Conservation (phyloP, 371 early-diverging fungal species). For the Mucor indicus region DNA sequence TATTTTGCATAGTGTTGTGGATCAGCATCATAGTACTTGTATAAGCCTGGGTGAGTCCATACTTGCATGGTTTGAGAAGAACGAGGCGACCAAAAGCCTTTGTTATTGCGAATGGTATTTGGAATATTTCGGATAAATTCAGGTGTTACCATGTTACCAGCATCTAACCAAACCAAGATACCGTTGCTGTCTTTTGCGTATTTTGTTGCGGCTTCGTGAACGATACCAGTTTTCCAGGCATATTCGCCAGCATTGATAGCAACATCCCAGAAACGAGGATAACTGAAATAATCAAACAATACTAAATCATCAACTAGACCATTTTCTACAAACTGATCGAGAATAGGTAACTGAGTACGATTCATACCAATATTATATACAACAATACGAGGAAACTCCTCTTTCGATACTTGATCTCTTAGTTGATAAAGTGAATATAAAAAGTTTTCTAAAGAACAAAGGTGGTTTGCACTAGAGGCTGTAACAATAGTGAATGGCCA, state of each 20-base stretch:
- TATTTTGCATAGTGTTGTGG: constrained; percentile 29
- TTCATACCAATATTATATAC: constrained; percentile 38
- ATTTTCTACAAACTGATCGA: constrained; percentile 21
- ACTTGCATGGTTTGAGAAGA: constrained; percentile 31
- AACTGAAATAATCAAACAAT: constrained; percentile 39
- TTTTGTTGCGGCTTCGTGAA: constrained; percentile 44
- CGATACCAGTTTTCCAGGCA: constrained; percentile 59
- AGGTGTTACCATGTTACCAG: constrained; percentile 45
- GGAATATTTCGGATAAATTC: constrained; percentile 42
- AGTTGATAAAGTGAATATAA: constrained; percentile 44
- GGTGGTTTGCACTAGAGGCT: constrained; percentile 55
- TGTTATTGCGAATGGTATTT: constrained; percentile 22
- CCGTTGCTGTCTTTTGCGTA: constrained; percentile 30
- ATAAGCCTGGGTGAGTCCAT: constrained; percentile 55
- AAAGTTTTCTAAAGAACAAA: constrained; percentile 53
- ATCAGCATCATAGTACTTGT: constrained; percentile 39
- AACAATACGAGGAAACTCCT: constrained; percentile 31
- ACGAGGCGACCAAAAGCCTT: constrained; percentile 51
- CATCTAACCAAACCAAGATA: constrained; percentile 52
- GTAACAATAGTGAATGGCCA: constrained; percentile 51
- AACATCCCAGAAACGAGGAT: constrained; percentile 56
- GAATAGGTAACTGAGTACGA: constrained; percentile 21
- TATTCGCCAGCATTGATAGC: constrained; percentile 48
- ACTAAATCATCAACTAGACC: constrained; percentile 37
- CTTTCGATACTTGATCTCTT: constrained; percentile 9